Evolutionary conservation across 2,329 filamentous ascomycete genomes (phyloP), one percentile per base, ranked within the genome.

Genomic region (Aspergillus aculeatinus): DNA sequence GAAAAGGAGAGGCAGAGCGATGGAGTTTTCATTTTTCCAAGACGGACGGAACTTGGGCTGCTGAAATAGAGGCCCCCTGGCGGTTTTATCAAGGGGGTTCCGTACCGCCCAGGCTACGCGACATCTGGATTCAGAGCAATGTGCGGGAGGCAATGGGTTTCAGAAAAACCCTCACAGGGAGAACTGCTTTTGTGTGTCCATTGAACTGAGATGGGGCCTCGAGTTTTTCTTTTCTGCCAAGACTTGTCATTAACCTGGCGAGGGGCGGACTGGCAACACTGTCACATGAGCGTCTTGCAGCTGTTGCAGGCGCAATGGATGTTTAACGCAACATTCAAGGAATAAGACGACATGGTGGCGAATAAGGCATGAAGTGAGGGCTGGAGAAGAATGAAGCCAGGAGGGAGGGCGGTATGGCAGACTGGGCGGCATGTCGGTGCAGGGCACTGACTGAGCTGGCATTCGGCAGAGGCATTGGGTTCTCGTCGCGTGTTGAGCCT

Each of bases 401-500:
- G 42, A 55, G 27, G 42, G 48, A 47, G 25, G 7, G 42, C 27
- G 19, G 42, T 29, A 29, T 29, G 27, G 19, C 53, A 35, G 42
- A 23, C 27, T 55, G 42, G 39, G 6, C 14, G 39, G 39, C 39
- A 44, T 44, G 4, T 44, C 39, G 14, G 12, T 44, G 39, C 39
- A 44, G 39, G 39, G 39, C 16, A 44, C 7, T 16, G 39, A 16
- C 6, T 19, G 16, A 44, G 16, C 7, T 44, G 39, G 39, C 7
- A 16, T 16, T 16, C 14, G 39, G 16, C 16, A 19, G 27, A 29
- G 39, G 39, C n/a, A 19, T 47, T 55, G 27, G 47, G 2, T 47
- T 55, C 35, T 59, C 23, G 51, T 68, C 57, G 60, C 60, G 49
- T 60, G 60, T 51, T 48, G 42, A 33, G 56, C 57, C 56, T 61